Conservation (phyloP, 2,329 filamentous ascomycete genomes). For the Cladosporium colombiae region DNA sequence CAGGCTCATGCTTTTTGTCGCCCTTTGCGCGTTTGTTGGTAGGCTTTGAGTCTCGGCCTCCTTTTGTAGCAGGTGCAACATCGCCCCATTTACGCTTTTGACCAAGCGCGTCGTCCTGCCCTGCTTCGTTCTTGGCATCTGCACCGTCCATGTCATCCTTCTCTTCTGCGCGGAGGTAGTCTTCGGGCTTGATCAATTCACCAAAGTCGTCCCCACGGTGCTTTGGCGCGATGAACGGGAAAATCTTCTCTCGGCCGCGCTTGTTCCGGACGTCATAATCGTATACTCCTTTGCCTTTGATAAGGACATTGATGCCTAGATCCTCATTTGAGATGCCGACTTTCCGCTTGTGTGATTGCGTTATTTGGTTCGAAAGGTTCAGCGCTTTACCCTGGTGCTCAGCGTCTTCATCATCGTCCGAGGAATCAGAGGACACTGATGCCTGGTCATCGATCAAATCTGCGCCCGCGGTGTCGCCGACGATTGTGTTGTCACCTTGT, state of each 20-base stretch:
- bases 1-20: slow-evolving; percentile 40
- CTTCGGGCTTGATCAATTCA: slow-evolving; percentile 88
- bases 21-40: slow-evolving; percentile 63
- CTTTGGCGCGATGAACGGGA: slow-evolving; percentile 79
- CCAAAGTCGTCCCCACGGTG: slow-evolving; percentile 88
- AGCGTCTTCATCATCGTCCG: slow-evolving; percentile 85
- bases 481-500: slow-evolving; percentile 68
- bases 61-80: slow-evolving; percentile 42
- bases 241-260: slow-evolving; percentile 88
- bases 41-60: slow-evolving; percentile 22
- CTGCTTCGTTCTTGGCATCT: slow-evolving; percentile 57
- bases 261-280: slow-evolving; percentile 92
- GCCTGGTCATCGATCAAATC: slow-evolving; percentile 62
- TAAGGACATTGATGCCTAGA: slow-evolving; percentile 83
- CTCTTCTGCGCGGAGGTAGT: slow-evolving; percentile 91
- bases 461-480: slow-evolving; percentile 70
- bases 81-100: slow-evolving; percentile 96
- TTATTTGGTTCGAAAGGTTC: slow-evolving; percentile 82
- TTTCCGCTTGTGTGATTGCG: slow-evolving; percentile 77
- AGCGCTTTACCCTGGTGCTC: slow-evolving; percentile 90
- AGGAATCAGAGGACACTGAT: slow-evolving; percentile 81
- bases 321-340: slow-evolving; percentile 85
- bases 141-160: slow-evolving; percentile 73
- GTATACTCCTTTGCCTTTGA: slow-evolving; percentile 80
- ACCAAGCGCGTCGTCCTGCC: slow-evolving; percentile 61